Evolutionary conservation across 805 yeast species (phyloP), one percentile per base, ranked within the genome.

Genomic region (Gaillardinia entomophila): DNA sequence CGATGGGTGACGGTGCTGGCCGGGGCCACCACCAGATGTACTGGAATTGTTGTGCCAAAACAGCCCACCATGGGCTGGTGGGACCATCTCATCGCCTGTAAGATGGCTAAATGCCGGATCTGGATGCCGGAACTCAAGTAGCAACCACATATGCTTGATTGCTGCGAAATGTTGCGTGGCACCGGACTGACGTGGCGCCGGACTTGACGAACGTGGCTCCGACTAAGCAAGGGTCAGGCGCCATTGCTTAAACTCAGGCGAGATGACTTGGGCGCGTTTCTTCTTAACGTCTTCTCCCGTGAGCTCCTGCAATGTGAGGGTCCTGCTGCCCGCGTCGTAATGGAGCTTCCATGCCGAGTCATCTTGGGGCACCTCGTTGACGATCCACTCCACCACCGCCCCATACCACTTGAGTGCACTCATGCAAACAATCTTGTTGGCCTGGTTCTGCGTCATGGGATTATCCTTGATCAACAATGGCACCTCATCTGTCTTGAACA

Each of bases 351-450:
- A 76, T 1, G 75, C 71, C 15, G 60, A 54, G 31, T 51, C 60
- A 27, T 73, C 74, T 18, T 66, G 61, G 10, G 85, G 81, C 13
- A 66, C 40, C 29, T 43, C 49, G 15, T 67, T 68, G 26, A 64
- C 64, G 22, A 90, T 52, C 96, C 96, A 88, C 36, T 84, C 86
- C 33, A 86, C 63, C 13, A 82, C 71, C 0, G 92, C 88, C 3
- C 90, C 90, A 55, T 86, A 84, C 77, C 94, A 92, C 46, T 80
- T 84, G 31, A 90, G 65, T 6, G 90, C 79, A 34, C 79, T 86
- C 56, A 79, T 73, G 43, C 95, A 90, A 48, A 77, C 77, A 55
- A 85, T 76, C 32, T 66, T 70, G 34, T 57, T 37, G 16, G 39
- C 45, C 20, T 42, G 34, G 24, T 58, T 46, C 4, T 43, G 49